These are phyloP conservation scores for Colletotrichum musicola DNA, from an alignment of 2,329 filamentous ascomycete genomes.

Conservation along the genomic window DNA sequence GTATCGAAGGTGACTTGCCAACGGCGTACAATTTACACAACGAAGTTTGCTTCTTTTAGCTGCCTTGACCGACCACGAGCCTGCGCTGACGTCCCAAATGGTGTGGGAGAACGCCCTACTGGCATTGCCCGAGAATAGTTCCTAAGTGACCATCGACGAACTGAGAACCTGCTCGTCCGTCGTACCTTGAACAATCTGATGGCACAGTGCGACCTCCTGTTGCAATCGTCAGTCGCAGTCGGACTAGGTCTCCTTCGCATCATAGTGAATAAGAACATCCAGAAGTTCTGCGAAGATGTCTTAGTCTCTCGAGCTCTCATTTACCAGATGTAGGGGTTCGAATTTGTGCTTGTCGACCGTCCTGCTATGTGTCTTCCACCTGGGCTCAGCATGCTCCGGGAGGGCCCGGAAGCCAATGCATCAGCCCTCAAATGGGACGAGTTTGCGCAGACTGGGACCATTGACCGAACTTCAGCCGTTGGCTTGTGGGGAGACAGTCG, in stretches of 20 bases:
- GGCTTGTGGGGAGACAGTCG: constrained; percentile 1
- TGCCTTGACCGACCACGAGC: constrained; percentile 70
- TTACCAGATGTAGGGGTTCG: constrained; percentile 64
- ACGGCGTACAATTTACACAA: constrained; percentile 52
- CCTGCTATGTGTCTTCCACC: constrained; percentile 63
- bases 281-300: constrained; percentile 63
- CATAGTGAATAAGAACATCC: constrained; percentile 69
- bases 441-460: constrained; percentile 61
- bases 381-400: constrained; percentile 61
- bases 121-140: constrained; percentile 73
- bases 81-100: constrained; percentile 69
- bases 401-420: constrained; percentile 85
- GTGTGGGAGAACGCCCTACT: constrained; percentile 67
- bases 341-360: constrained; percentile 62
- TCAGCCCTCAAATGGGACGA: constrained; percentile 92
- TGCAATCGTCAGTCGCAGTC: constrained; percentile 89
- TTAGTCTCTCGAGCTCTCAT: constrained; percentile 61
- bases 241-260: constrained; percentile 78
- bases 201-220: constrained; percentile 80
- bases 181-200: constrained; percentile 81
- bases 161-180: constrained; percentile 80
- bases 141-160: constrained; percentile 81
- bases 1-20: too few relatives aligned
- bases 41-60: constrained; percentile 68
- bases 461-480: constrained; percentile 71